Conservation (phyloP, 176 grass and related monocot species). For the Musa itinerans region DNA sequence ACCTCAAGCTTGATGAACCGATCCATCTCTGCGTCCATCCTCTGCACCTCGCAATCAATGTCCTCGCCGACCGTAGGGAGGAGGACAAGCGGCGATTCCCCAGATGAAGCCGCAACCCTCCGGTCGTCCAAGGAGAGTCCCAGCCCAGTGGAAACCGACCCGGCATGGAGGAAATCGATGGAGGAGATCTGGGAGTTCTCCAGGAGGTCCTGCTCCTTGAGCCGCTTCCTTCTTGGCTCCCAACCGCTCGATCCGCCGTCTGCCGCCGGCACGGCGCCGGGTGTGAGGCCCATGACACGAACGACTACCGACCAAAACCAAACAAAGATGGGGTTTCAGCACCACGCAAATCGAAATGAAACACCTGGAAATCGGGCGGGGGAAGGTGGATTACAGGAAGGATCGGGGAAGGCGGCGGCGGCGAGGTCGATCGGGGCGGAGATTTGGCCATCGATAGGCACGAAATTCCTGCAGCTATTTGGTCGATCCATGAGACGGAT, state of each 20-base stretch:
- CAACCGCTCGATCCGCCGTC: slow-evolving; percentile 35
- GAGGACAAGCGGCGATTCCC: slow-evolving; percentile 67
- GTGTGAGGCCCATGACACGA: slow-evolving; percentile 53
- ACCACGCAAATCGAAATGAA: background rate
- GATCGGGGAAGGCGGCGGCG: slow-evolving; percentile 53
- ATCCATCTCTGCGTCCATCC: slow-evolving; percentile 95
- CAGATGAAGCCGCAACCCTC: slow-evolving; percentile 54
- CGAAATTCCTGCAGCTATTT: slow-evolving; percentile 49
- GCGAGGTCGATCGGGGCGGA: slow-evolving; percentile 60
- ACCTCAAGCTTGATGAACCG: slow-evolving; percentile 94
- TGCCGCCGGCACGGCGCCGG: background rate
- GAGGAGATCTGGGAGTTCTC: slow-evolving; percentile 99
- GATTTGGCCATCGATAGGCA: slow-evolving; percentile 79
- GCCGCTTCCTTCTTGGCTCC: slow-evolving; percentile 64
- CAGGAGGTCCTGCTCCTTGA: slow-evolving; percentile 85
- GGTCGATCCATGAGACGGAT: background rate
- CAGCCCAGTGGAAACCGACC: slow-evolving; percentile 83
- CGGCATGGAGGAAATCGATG: slow-evolving; percentile 93
- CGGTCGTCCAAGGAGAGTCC: slow-evolving; percentile 83
- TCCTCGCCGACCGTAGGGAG: slow-evolving; percentile 83
- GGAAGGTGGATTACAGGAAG: slow-evolving; percentile 39
- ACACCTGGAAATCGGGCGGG: slow-evolving; percentile 14
- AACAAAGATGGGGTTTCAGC: slow-evolving; percentile 9
- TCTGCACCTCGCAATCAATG: slow-evolving; percentile 77
- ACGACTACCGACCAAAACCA: slow-evolving; percentile 36